Percentiles rank a stretch among this genome's conserved stretches.
Evolutionary conservation across 352 stramenopile genomes (phyloP).

Genomic region (Phytophthora ohioensis): DNA sequence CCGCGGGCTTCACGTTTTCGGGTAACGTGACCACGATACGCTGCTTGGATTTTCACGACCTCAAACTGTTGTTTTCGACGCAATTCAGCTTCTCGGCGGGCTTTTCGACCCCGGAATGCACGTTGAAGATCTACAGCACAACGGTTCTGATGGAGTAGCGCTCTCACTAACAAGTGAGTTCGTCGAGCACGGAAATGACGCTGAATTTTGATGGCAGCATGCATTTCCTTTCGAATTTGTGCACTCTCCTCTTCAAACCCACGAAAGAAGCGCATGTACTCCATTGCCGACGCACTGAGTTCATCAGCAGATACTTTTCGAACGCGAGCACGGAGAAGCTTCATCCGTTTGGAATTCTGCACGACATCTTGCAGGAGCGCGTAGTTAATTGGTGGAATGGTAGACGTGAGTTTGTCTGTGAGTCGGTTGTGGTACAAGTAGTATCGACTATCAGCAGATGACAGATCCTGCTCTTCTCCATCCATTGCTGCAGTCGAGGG

Average conservation of each 20-base stretch:
- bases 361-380: constrained; percentile 74
- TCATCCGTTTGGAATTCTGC: constrained; percentile 73
- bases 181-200: constrained; percentile 62
- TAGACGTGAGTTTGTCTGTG: constrained; percentile 56
- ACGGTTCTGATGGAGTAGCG: constrained; percentile 67
- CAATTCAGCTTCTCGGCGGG: constrained; percentile 42
- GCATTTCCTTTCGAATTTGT: constrained; percentile 55
- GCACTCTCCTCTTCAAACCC: constrained; percentile 72
- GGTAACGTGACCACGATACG: constrained; percentile 47
- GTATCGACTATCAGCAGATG: constrained; percentile 29
- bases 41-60: constrained; percentile 63
- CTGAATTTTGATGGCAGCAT: constrained; percentile 68
- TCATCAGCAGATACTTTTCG: constrained; percentile 55
- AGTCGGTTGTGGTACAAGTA: constrained; percentile 77
- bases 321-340: constrained; percentile 66
- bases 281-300: constrained; percentile 58
- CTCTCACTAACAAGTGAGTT: constrained; percentile 51
- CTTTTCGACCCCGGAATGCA: constrained; percentile 66
- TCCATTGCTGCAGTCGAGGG: constrained; percentile 15
- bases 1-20: constrained; percentile 46
- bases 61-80: constrained; percentile 46
- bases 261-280: constrained; percentile 80
- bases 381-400: constrained; percentile 66
- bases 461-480: constrained; percentile 11
- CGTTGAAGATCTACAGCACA: constrained; percentile 68